These are phyloP conservation scores for Dispira simplex DNA, from an alignment of 192 early-diverging fungal species.

Conservation along the genomic window DNA sequence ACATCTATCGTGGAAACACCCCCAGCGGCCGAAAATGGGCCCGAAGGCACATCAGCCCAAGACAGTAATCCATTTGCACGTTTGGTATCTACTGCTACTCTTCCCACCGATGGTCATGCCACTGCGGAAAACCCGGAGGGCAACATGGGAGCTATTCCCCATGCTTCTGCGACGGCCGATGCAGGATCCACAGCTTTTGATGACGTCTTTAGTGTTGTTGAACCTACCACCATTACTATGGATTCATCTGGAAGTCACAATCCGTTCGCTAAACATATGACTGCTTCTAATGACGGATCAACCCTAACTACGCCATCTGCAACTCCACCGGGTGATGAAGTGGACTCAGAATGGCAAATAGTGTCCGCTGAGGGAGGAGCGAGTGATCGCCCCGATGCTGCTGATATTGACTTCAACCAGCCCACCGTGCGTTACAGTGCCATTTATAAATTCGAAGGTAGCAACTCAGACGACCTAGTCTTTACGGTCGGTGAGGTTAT, in stretches of 20 bases:
- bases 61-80: neutral
- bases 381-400: neutral
- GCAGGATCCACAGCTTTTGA: neutral
- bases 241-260: neutral
- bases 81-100: neutral
- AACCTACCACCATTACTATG: neutral
- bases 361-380: neutral
- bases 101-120: too few relatives aligned
- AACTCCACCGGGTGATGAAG: too few relatives aligned
- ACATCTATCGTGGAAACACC: too few relatives aligned
- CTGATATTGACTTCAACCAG: neutral
- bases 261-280: neutral
- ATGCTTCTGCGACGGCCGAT: too few relatives aligned
- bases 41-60: neutral
- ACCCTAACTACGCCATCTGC: neutral
- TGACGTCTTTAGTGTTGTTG: neutral
- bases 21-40: too few relatives aligned
- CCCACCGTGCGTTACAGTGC: neutral
- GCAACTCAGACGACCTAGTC: slow-evolving; percentile 1
- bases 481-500: neutral
- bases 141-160: too few relatives aligned
- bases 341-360: neutral
- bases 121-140: too few relatives aligned
- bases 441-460: slow-evolving; percentile 8
- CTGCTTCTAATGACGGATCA: neutral